phyloP scores from a whole-genome alignment of 345 rosid genomes.

The Geranium brycei region DNA sequence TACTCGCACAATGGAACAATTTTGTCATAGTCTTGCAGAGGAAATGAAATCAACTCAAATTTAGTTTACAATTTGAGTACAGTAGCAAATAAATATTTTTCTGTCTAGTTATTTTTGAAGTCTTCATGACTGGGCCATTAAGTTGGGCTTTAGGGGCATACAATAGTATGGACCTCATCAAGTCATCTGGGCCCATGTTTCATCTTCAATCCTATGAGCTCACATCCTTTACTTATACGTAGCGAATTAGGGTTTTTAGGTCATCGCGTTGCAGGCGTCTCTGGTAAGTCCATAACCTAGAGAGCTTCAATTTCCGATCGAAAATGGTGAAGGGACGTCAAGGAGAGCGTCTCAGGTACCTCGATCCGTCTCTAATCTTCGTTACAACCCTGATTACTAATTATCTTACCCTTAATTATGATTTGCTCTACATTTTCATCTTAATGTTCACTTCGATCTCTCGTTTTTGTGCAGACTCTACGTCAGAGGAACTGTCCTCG shows the following conservation, averaged over 20 bases:
- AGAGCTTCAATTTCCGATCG: not conserved
- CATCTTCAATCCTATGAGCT: not conserved
- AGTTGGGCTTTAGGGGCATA: not conserved
- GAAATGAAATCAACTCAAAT: too few relatives aligned
- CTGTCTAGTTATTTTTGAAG: too few relatives aligned
- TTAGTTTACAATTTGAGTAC: too few relatives aligned
- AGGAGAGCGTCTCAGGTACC: slow-evolving; percentile 86
- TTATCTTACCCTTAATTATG: not conserved
- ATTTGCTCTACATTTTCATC: not conserved
- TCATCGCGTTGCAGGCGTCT: not conserved
- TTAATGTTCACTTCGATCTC: not conserved
- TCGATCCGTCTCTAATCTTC: not conserved
- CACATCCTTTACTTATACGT: not conserved
- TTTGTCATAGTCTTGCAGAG: not conserved
- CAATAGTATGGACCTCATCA: too few relatives aligned
- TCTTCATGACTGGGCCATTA: not conserved
- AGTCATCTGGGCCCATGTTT: too few relatives aligned
- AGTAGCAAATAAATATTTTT: too few relatives aligned
- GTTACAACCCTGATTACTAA: not conserved
- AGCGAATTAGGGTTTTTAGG: not conserved
- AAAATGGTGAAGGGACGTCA: slow-evolving; percentile 89
- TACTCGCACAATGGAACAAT: not conserved
- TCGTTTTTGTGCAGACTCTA: slow-evolving; percentile 47
- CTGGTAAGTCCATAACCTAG: not conserved
- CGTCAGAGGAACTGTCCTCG: slow-evolving; percentile 73